Percentiles rank a stretch among this genome's conserved stretches.
Evolutionary conservation across 495 filamentous ascomycete species (phyloP).

Genomic region (Podospora bellae-mahoneyi): DNA sequence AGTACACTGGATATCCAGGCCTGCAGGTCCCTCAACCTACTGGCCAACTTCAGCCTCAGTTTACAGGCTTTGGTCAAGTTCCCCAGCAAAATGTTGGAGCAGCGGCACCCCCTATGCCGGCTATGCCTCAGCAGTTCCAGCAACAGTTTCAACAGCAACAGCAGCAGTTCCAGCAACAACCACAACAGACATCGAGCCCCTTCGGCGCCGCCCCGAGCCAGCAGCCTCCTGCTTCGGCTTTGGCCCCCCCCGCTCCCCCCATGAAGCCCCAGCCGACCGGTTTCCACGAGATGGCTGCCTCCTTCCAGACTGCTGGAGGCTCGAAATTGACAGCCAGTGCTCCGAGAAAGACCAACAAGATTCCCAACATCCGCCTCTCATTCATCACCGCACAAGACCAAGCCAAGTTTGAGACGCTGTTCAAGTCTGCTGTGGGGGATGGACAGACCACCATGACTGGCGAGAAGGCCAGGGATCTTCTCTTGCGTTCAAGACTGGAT

Average conservation of each 20-base stretch:
- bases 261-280: conserved; percentile 68
- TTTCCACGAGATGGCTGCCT: conserved; percentile 81
- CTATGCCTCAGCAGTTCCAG: conserved; percentile 51
- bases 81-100: conserved; percentile 48
- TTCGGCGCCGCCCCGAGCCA: conserved; percentile 36
- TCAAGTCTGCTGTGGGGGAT: conserved; percentile 91
- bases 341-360: conserved; percentile 56
- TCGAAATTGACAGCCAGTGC: conserved; percentile 50
- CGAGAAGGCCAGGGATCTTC: conserved; percentile 83
- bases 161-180: conserved; percentile 38
- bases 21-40: conserved; percentile 49
- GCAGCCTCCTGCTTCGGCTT: conserved; percentile 31
- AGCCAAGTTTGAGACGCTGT: conserved; percentile 95
- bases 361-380: conserved; percentile 91
- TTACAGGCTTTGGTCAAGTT: conserved; percentile 51
- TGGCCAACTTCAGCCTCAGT: conserved; percentile 55
- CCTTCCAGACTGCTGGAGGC: conserved; percentile 62
- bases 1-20: conserved; percentile 55
- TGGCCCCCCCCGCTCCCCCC: conserved; percentile 39
- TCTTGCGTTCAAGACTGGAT: conserved; percentile 81
- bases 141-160: conserved; percentile 42
- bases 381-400: conserved; percentile 96
- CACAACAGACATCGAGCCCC: conserved; percentile 41
- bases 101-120: conserved; percentile 53
- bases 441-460: conserved; percentile 80